Conservation (phyloP, 306 rosid genomes). For the Morella rubra region DNA sequence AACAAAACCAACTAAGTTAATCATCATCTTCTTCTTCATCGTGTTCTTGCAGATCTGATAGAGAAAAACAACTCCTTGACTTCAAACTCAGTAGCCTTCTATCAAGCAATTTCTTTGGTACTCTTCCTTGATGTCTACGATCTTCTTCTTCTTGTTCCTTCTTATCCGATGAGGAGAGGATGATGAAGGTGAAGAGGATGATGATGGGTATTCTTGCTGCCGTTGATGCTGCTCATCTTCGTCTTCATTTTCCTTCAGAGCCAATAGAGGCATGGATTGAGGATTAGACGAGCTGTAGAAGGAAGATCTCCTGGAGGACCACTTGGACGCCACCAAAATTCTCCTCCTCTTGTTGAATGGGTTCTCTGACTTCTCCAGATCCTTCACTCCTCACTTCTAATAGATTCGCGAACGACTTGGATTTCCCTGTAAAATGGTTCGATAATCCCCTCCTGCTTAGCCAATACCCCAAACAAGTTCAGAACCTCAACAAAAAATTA, state of each 20-base stretch:
- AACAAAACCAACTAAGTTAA: background rate
- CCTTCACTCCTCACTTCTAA: conserved; percentile 55
- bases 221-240: conserved; percentile 22
- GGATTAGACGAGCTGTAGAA: conserved; percentile 78
- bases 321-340: conserved; percentile 64
- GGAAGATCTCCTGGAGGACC: conserved; percentile 50
- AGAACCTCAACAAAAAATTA: background rate
- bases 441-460: conserved; percentile 83
- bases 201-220: conserved; percentile 13
- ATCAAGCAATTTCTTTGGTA: conserved; percentile 27
- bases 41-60: conserved; percentile 77
- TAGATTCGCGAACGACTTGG: conserved; percentile 74
- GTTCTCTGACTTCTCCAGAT: conserved; percentile 65
- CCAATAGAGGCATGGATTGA: conserved; percentile 82
- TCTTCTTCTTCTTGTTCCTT: conserved; percentile 39
- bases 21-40: conserved; percentile 39
- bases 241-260: conserved; percentile 55
- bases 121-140: conserved; percentile 5
- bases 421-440: conserved; percentile 77
- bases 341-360: conserved; percentile 86
- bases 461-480: background rate
- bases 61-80: conserved; percentile 66
- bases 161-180: conserved; percentile 33
- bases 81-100: conserved; percentile 60
- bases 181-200: conserved; percentile 29